Percentiles rank a stretch among this genome's conserved stretches.
phyloP scores from a whole-genome alignment of 2,329 filamentous ascomycete genomes.

The Fusarium sp. region DNA sequence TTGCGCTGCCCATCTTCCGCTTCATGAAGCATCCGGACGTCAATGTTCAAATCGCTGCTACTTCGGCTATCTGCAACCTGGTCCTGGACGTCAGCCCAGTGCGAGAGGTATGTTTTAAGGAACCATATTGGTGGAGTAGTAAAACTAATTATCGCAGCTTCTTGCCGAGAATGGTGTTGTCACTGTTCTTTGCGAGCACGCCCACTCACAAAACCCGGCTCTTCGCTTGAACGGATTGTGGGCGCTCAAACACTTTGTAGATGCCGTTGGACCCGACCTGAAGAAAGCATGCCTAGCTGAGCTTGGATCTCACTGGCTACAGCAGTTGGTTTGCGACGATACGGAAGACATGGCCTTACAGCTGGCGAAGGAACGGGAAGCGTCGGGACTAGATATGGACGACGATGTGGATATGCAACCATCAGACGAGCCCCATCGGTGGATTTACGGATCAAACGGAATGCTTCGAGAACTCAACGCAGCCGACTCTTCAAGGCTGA shows the following conservation, averaged over 20 bases:
- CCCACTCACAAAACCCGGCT: conserved; percentile 80
- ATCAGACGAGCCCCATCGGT: conserved; percentile 54
- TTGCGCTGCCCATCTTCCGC: conserved; percentile 78
- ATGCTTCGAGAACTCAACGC: conserved; percentile 46
- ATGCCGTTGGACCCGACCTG: conserved; percentile 73
- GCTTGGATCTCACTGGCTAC: conserved; percentile 81
- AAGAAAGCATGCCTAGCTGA: conserved; percentile 83
- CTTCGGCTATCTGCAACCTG: conserved; percentile 84
- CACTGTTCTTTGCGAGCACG: conserved; percentile 81
- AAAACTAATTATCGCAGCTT: conserved; percentile 58
- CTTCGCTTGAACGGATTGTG: conserved; percentile 88
- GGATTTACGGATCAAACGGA: conserved; percentile 48
- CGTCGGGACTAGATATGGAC: conserved; percentile 56
- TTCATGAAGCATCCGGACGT: conserved; percentile 79
- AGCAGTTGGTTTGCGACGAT: conserved; percentile 77
- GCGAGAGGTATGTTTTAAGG: conserved; percentile 72
- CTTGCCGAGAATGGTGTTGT: conserved; percentile 80
- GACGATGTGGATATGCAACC: conserved; percentile 67
- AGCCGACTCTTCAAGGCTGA: conserved; percentile 54
- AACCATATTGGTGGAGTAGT: background rate
- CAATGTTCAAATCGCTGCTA: conserved; percentile 86
- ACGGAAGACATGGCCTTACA: conserved; percentile 62
- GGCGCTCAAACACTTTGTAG: conserved; percentile 91
- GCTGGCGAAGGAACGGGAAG: conserved; percentile 45
- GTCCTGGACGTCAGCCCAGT: conserved; percentile 91